A percentile compares a stretch with the other conserved stretches of the same genome.
These are phyloP conservation scores for Xylogone sp. DNA, from an alignment of 2,329 filamentous ascomycete genomes.

Conservation along the genomic window DNA sequence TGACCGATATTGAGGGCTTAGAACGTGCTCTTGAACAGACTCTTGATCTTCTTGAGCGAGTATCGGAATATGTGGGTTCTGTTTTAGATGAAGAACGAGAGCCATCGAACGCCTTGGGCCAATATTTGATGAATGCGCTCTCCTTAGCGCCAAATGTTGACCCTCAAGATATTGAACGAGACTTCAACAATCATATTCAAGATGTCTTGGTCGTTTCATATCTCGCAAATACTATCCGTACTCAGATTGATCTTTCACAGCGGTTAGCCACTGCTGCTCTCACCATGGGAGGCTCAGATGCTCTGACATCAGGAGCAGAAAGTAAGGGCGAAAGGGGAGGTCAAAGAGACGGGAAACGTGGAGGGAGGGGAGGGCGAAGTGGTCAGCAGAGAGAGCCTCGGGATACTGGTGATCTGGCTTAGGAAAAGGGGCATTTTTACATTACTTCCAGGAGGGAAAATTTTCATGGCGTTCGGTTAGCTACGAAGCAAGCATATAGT, in stretches of 20 bases:
- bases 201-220: constrained; percentile 98
- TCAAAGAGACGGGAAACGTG: constrained; percentile 42
- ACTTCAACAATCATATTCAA: constrained; percentile 99
- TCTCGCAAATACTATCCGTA: constrained; percentile 96
- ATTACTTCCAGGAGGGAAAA: constrained; percentile 27
- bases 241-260: constrained; percentile 97
- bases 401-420: constrained; percentile 34
- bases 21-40: constrained; percentile 85
- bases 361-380: constrained; percentile 41
- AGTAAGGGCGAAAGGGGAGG: constrained; percentile 42
- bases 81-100: constrained; percentile 91
- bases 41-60: constrained; percentile 83
- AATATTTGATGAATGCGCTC: constrained; percentile 91
- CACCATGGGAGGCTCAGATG: constrained; percentile 48
- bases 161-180: constrained; percentile 81
- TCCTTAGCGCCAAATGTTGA: constrained; percentile 95
- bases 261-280: constrained; percentile 79
- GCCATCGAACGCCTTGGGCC: constrained; percentile 86
- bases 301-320: constrained; percentile 31
- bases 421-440: constrained; percentile 36
- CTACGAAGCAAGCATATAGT: constrained; percentile 29
- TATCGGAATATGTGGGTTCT: constrained; percentile 86
- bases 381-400: constrained; percentile 43
- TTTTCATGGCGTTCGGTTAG: constrained; percentile 46
- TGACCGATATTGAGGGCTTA: constrained; percentile 86